Base-by-base conservation (phyloP, 2,329 filamentous ascomycete genomes). In the Annulohypoxylon truncatum region DNA sequence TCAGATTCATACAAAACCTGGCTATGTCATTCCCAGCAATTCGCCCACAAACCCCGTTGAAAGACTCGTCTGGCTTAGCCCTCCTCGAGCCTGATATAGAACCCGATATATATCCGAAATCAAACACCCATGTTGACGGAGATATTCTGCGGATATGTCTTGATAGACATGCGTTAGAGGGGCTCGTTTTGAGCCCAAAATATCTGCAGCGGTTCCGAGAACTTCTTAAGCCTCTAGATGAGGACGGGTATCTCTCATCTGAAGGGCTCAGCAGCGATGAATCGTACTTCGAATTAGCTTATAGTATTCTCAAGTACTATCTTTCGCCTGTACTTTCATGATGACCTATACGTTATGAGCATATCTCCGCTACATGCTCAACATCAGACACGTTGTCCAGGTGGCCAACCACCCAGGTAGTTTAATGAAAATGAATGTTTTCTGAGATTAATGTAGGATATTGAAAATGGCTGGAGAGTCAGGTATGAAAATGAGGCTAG, bases 1-100 rank as follows among this genome's bases (percentile, higher is more conserved):
- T 98, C 4, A 85, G 85, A 61, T 88, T 95, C 67, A 75, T 97
- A 1, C 90, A 96, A 73, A 90, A 91, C 63, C 76, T 96, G 50
- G 88, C 87, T 26, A 77, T 84, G 48, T 76, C 78, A 24, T 85
- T 83, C 24, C 73, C 77, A 5, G 69, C 74, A 2, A 77, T 89
- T 10, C 88, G 83, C 62, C 84, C 86, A 2, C 87, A 86, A 65
- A 77, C 77, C 76, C 55, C 73, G 66, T 42, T 40, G 52, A 18
- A 50, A 10, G 77, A 77, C 76, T 57, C 73, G 65, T 46, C 42
- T 50, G 20, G 38, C 10, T 10, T 15, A 12, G 8, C 6, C 13
- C 26, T 7, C 1, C 40, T 58, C 33, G 54, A 61, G 66, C 8
- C 56, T 68, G 71, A 77, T 12, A 73, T 73, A 1, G 82, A 86